Base-by-base conservation (phyloP, 768 basidiomycete species). In the Psilocybe subaeruginosa region DNA sequence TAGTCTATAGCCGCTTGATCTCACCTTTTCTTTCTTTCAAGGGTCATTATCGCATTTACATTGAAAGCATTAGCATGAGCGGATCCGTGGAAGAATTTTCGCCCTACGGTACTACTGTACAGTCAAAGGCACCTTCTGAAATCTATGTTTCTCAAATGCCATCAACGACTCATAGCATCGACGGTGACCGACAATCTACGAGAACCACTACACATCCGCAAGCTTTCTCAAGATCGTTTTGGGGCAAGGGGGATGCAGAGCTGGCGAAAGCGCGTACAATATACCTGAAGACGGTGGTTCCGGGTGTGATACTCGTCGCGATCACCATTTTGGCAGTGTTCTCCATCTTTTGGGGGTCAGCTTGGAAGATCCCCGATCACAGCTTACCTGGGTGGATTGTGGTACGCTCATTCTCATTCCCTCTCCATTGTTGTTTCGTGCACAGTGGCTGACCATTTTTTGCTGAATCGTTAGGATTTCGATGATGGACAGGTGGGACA, bases 291-390 rank as follows among this genome's bases (percentile, higher is more conserved):
- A 74, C 76, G 2, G 69, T 83, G 39, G 12, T 77, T 9, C 61
- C 65, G 3, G 78, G 77, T 8, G 65, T 75, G 1, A 56, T 76
- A 7, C 51, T 80, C 30, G 67, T 85, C 6, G 68, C 74, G 9
- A 43, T 84, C 37, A 69, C 79, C 19, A 80, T 88, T 39, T 78
- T 85, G 61, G 72, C 69, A 0, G 71, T 86, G 7, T 72, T 88
- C 60, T 70, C 85, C 2, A 85, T 89, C 48, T 87, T 83, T 68
- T 89, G 86, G 85, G 77, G 76, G 2, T 66, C 84, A 16, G 69
- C 85, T 3, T 85, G 84, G 73, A 76, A 76, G 55, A 75, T 77
- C 12, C 77, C 71, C 31, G 77, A 62, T 0, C 72, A 76, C 50
- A 78, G 79, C 6, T 65, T 89, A 14, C 65, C 77, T 23, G 85